Base-by-base conservation (phyloP, 164 flowering plant species). In the Tetracentron sinense region DNA sequence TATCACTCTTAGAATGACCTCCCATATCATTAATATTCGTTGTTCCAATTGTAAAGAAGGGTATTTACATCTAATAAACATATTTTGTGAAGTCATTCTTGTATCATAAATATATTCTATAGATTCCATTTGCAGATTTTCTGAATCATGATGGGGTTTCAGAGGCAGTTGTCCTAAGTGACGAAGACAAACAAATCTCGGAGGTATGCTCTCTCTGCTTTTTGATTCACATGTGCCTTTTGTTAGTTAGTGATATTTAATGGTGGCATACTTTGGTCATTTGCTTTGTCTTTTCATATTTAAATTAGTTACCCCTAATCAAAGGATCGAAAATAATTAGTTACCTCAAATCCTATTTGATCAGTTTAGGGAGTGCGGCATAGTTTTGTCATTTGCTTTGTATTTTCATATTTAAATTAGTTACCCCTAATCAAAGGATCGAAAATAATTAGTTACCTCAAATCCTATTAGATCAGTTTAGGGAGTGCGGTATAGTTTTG, bases 101-200 rank as follows among this genome's bases (percentile, higher is more conserved):
- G 50, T 31, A 59, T 52, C 42, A 63, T 58, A 20, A 64, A 64
- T 44, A 58, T 44, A 31, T 65, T 65, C 38, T 70, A 20, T 69
- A 89, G 96, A 78, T 91, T 70, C 97, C 97, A 26, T 88, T 90
- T 84, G 92, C 95, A 77, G 97, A 90, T 78, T 86, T 90, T 72
- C 54, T 83, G 54, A 90, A 90, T 70, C 97, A 90, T 67, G 86
- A 83, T 76, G 85, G 91, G 42, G 49, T 25, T 63, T 78, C 91
- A 49, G 79, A 80, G 61, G 69, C 89, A 52, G 42, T 76, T 60
- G 77, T 91, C 58, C 49, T 80, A 54, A 70, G 79, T 61, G 81
- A 86, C 60, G 86, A 85, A 44, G 71, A 71, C 56, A 74, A 78
- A 64, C 79, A 77, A 64, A 61, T 71, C 26, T 88, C 93, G 20